Base-by-base conservation (phyloP, 805 yeast genomes). In the Starmerella lactis-condensi region DNA sequence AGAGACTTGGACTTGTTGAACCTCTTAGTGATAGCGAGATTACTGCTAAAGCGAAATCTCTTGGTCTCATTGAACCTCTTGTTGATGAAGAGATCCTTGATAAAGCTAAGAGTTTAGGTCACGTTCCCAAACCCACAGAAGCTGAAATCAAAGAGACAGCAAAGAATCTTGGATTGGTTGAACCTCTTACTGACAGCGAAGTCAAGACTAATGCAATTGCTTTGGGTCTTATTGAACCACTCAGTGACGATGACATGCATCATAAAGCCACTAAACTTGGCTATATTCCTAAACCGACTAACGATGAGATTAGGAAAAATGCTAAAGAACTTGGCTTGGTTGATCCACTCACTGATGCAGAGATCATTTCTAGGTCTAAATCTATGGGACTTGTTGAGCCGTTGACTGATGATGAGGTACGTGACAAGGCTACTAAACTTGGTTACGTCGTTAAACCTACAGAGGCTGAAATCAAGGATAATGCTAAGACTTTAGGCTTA, bases 391-490 rank as follows among this genome's bases (percentile, higher is more conserved):
- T 31, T 10, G 32, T 89, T 1, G 33, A 33, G 12, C 32, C 35
- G 1, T 57, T 78, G 65, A 47, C 22, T n/a, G 30, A 28, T 6
- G 33, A 31, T 9, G 35, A 31, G 4, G 22, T 37, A 11, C 14
- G 12, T 15, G 3, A 25, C 27, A 2, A 28, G 18, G 18, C 36
- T 35, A 11, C 25, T 15, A 22, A 9, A 14, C 52, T 66, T 68
- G n/a, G 81, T 57, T 74, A 42, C 61, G 65, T 44, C 53, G 79
- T 35, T 89, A 89, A n/a, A n/a, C 32, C 17, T 9, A 17, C 22
- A 4, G 34, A 20, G 10, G 36, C 29, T 5, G 31, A 32, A 17
- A 22, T 36, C 14, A 14, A 15, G 11, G 24, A 6, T 4, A 17
- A 22, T 13, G 39, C 39, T 21, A 5, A 23, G 19, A 23, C 6